phyloP scores from a whole-genome alignment of 1,284 basidiomycete species.

The Hymenochaete sp. region DNA sequence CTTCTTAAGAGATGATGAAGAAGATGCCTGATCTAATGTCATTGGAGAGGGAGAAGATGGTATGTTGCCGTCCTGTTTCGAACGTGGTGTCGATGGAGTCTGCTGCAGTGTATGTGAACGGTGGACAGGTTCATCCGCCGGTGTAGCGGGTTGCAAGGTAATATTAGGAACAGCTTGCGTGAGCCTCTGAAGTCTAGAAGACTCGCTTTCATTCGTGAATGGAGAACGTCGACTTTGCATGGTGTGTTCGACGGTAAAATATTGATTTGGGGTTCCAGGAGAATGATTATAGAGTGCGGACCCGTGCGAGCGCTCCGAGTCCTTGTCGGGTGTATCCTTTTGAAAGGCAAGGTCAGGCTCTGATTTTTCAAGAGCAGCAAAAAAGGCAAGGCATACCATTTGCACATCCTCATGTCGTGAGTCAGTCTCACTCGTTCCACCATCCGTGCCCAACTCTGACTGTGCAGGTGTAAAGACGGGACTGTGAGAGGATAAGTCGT shows the following conservation, averaged over 20 bases:
- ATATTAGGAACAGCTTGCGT: slow-evolving; percentile 24
- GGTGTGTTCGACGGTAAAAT: background rate
- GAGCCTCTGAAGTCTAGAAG: slow-evolving; percentile 1
- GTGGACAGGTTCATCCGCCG: slow-evolving; percentile 17
- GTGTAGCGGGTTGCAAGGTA: slow-evolving; percentile 33
- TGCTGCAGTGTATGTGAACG: background rate
- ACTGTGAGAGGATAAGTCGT: too few relatives aligned
- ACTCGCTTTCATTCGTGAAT: background rate
- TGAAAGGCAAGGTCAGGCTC: too few relatives aligned
- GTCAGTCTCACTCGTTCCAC: too few relatives aligned
- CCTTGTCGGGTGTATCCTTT: too few relatives aligned
- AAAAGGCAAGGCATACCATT: too few relatives aligned
- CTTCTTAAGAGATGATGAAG: slow-evolving; percentile 7
- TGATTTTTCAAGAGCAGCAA: too few relatives aligned
- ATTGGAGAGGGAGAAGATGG: background rate
- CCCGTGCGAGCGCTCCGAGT: background rate
- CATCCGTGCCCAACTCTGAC: too few relatives aligned
- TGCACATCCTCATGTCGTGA: too few relatives aligned
- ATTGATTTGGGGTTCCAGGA: background rate
- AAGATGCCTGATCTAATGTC: background rate
- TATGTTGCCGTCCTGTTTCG: background rate
- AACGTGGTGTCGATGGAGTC: background rate
- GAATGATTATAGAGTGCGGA: background rate
- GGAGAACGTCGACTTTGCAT: background rate
- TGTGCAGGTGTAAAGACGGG: too few relatives aligned